Conservation (phyloP, 1,284 basidiomycete species). For the Tetrapyrgos nigripes region DNA sequence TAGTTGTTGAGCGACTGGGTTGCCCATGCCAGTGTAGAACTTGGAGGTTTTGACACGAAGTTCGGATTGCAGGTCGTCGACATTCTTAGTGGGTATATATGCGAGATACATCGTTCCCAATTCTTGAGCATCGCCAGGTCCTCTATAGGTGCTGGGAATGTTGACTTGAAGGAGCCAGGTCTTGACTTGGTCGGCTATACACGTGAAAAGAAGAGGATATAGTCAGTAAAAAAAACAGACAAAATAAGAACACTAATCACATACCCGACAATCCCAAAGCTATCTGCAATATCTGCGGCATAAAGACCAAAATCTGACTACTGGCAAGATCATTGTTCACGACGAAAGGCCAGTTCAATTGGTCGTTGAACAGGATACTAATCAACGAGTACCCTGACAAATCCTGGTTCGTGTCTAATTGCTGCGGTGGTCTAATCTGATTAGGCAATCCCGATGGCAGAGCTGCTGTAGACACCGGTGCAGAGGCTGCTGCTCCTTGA, state of each 20-base stretch:
- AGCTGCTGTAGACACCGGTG: not conserved
- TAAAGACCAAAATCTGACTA: conserved; percentile 6
- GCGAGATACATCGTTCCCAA: conserved; percentile 67
- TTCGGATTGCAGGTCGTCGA: conserved; percentile 58
- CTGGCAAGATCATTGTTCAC: not conserved
- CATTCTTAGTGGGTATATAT: conserved; percentile 58
- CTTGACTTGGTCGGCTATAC: conserved; percentile 46
- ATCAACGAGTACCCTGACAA: not conserved
- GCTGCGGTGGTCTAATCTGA: not conserved
- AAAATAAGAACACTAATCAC: not conserved
- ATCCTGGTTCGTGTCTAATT: not conserved
- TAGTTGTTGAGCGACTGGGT: conserved; percentile 48
- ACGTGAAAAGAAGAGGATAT: not conserved
- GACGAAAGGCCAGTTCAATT: conserved; percentile 4
- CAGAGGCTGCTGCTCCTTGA: not conserved
- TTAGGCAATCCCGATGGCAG: not conserved
- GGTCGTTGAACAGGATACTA: conserved; percentile 3
- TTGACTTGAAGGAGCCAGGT: conserved; percentile 67
- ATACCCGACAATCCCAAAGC: not conserved
- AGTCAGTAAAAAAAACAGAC: not conserved
- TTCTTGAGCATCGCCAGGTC: conserved; percentile 46
- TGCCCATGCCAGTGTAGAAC: conserved; percentile 61
- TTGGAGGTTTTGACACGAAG: conserved; percentile 59
- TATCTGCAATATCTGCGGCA: not conserved
- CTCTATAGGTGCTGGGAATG: conserved; percentile 56